phyloP scores from a whole-genome alignment of 495 filamentous ascomycete species.

The Parathielavia hyrcaniae region DNA sequence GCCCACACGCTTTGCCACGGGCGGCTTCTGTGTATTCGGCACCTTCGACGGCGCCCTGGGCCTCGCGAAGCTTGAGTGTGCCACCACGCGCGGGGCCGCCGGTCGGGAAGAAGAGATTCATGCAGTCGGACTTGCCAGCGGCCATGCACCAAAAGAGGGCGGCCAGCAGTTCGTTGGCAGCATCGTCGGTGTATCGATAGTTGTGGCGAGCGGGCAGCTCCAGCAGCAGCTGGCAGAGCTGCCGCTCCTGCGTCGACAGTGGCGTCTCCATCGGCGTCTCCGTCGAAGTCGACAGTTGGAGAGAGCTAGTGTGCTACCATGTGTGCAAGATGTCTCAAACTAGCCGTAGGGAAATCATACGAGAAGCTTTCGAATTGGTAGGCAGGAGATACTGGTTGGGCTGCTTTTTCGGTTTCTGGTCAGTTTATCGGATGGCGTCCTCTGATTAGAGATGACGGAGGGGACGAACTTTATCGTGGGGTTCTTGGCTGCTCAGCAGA shows the following conservation, averaged over 20 bases:
- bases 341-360: not conserved
- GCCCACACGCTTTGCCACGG: conserved; percentile 89
- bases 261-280: conserved; percentile 39
- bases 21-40: conserved; percentile 92
- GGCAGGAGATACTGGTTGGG: not conserved
- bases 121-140: conserved; percentile 60
- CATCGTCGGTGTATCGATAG: conserved; percentile 65
- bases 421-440: not conserved
- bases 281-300: conserved; percentile 28
- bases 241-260: conserved; percentile 68
- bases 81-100: conserved; percentile 51
- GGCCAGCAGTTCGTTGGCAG: conserved; percentile 61
- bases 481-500: not conserved
- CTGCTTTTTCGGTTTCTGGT: not conserved
- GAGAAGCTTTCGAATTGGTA: not conserved
- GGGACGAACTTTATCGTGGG: not conserved
- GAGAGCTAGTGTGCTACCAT: conserved; percentile 12
- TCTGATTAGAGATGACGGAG: not conserved
- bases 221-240: conserved; percentile 69
- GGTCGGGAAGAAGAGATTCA: conserved; percentile 72
- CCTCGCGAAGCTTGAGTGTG: conserved; percentile 70
- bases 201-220: conserved; percentile 60
- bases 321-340: not conserved
- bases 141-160: conserved; percentile 83
- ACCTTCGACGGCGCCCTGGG: conserved; percentile 87